phyloP scores from a whole-genome alignment of 352 stramenopile species.

The Phytophthora sp. region DNA sequence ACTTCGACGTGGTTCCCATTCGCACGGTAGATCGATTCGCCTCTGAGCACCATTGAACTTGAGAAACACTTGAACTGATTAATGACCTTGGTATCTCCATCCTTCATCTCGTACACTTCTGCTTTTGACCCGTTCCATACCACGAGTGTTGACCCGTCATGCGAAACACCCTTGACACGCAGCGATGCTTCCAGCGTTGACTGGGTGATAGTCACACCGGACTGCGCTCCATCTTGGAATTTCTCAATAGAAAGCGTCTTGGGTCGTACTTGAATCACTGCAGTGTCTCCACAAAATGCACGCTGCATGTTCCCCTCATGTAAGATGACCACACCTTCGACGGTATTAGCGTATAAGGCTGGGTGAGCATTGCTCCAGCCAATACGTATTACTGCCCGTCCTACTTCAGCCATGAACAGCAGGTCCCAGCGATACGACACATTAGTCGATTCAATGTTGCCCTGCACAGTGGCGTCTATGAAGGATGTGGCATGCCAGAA shows the following conservation, averaged over 20 bases:
- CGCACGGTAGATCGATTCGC: slow-evolving; percentile 90
- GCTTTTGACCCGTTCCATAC: slow-evolving; percentile 88
- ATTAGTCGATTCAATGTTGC: slow-evolving; percentile 9
- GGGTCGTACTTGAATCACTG: slow-evolving; percentile 82
- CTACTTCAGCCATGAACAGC: slow-evolving; percentile 66
- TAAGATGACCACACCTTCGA: slow-evolving; percentile 77
- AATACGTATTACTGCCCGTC: slow-evolving; percentile 52
- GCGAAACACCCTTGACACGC: slow-evolving; percentile 86
- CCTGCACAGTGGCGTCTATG: slow-evolving; percentile 21
- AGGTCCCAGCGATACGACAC: slow-evolving; percentile 74
- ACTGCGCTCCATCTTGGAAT: slow-evolving; percentile 63
- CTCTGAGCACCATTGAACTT: slow-evolving; percentile 72
- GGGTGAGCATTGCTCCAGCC: slow-evolving; percentile 74
- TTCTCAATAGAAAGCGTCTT: slow-evolving; percentile 79
- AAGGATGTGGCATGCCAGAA: slow-evolving; percentile 89
- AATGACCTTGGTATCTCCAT: slow-evolving; percentile 58
- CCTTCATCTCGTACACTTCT: slow-evolving; percentile 89
- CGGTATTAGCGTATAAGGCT: slow-evolving; percentile 73
- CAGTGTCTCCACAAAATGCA: slow-evolving; percentile 77
- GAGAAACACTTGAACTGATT: slow-evolving; percentile 83
- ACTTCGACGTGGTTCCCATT: slow-evolving; percentile 88
- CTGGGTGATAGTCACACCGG: slow-evolving; percentile 60
- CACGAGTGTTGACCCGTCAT: slow-evolving; percentile 77
- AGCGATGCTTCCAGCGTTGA: slow-evolving; percentile 66
- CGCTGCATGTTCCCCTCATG: slow-evolving; percentile 90